phyloP scores from a whole-genome alignment of 495 filamentous ascomycete species.

The Pseudevernia furfuracea region DNA sequence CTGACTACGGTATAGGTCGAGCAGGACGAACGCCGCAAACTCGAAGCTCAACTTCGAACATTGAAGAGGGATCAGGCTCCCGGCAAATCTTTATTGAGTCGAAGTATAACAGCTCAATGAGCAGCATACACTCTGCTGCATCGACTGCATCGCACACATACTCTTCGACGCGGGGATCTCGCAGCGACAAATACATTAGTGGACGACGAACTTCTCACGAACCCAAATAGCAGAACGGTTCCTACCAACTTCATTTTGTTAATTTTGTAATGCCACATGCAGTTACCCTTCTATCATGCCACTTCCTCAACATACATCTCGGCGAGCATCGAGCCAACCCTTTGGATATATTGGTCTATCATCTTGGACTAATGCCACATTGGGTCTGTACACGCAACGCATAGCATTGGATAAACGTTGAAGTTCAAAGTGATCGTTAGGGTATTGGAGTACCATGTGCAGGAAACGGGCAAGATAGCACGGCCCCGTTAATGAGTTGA shows the following conservation, averaged over 20 bases:
- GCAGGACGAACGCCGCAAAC: constrained; percentile 61
- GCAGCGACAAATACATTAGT: not conserved
- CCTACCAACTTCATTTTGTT: not conserved
- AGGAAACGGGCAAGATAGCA: not conserved
- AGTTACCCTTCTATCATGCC: not conserved
- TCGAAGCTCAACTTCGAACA: constrained; percentile 52
- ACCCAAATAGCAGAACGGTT: not conserved
- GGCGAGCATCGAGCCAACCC: not conserved
- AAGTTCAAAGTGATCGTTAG: not conserved
- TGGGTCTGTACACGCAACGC: not conserved
- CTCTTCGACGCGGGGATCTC: not conserved
- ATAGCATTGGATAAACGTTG: not conserved
- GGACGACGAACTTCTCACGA: not conserved
- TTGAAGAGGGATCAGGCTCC: constrained; percentile 49
- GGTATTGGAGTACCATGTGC: not conserved
- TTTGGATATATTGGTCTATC: not conserved
- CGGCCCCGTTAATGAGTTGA: not conserved
- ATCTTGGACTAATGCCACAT: not conserved
- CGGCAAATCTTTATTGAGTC: constrained; percentile 45
- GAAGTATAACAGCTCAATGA: constrained; percentile 42
- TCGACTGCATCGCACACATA: not conserved
- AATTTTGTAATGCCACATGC: not conserved
- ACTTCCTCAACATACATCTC: not conserved
- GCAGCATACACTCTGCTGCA: constrained; percentile 1
- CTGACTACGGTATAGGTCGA: constrained; percentile 44